Conservation (phyloP, 2,329 filamentous ascomycete genomes). For the Helminthosporium solani region DNA sequence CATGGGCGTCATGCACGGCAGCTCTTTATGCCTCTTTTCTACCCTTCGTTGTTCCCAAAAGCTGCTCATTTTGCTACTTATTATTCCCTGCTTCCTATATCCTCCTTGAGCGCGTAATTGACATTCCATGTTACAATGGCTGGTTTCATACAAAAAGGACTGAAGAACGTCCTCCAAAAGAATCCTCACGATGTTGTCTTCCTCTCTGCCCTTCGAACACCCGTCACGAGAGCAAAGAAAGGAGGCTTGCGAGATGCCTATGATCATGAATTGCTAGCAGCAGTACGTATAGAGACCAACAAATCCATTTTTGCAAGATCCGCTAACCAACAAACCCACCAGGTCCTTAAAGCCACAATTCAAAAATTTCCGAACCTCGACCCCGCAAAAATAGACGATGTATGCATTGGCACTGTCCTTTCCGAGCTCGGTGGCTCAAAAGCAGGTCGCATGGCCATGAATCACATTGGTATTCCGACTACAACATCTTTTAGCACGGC, state of each 20-base stretch:
- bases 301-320: neutral
- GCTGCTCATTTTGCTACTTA: neutral
- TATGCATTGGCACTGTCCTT: conserved; percentile 84
- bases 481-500: conserved; percentile 79
- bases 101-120: conserved; percentile 3
- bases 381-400: conserved; percentile 70
- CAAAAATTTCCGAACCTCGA: conserved; percentile 71
- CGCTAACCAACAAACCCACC: conserved; percentile 28
- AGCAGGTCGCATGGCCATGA: conserved; percentile 85
- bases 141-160: conserved; percentile 57
- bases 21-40: neutral
- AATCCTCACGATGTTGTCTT: conserved; percentile 80
- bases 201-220: conserved; percentile 85
- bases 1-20: conserved; percentile 22
- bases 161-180: conserved; percentile 76
- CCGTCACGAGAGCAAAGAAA: conserved; percentile 79
- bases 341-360: conserved; percentile 66
- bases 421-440: conserved; percentile 89
- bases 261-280: conserved; percentile 81
- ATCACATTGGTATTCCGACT: conserved; percentile 75
- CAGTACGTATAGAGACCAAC: conserved; percentile 43
- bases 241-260: conserved; percentile 84
- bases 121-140: conserved; percentile 36
- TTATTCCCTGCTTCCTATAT: neutral
- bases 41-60: neutral